These are phyloP conservation scores for Takashimella tepidaria DNA, from an alignment of 1,284 basidiomycete species.

Conservation along the genomic window DNA sequence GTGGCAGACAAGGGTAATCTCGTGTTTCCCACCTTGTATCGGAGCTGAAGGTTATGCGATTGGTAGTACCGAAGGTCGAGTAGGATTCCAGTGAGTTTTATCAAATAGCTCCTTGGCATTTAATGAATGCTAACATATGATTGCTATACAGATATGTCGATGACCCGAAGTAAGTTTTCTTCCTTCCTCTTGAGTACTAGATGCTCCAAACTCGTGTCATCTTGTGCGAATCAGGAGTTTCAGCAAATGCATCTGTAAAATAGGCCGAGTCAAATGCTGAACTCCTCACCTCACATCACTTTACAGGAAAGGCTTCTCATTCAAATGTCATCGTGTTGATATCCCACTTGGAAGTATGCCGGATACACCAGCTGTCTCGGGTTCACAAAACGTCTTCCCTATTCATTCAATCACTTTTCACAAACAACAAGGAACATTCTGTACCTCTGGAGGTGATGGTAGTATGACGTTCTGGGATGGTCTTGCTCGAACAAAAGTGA, in stretches of 20 bases:
- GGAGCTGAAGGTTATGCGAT: slow-evolving; percentile 72
- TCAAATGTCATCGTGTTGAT: slow-evolving; percentile 91
- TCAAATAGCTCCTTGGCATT: no score
- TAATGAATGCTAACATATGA: no score
- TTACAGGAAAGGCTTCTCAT: slow-evolving; percentile 78
- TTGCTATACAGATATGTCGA: slow-evolving; percentile 56
- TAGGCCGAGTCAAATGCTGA: slow-evolving; percentile 8
- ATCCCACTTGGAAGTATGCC: slow-evolving; percentile 31
- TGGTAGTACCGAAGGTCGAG: slow-evolving; percentile 90
- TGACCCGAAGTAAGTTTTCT: slow-evolving; percentile 59
- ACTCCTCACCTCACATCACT: slow-evolving; percentile 14
- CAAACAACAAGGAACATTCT: slow-evolving; percentile 87
- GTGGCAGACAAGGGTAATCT: slow-evolving; percentile 87
- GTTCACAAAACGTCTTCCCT: slow-evolving; percentile 70
- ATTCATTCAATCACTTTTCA: slow-evolving; percentile 93
- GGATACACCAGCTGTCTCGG: slow-evolving; percentile 24
- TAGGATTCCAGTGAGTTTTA: slow-evolving; percentile 83
- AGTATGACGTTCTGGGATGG: slow-evolving; percentile 38
- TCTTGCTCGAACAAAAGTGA: slow-evolving; percentile 75
- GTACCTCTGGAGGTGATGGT: slow-evolving; percentile 70
- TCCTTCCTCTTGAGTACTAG: no score
- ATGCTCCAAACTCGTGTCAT: no score
- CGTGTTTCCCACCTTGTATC: slow-evolving; percentile 64
- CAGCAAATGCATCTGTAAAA: not conserved
- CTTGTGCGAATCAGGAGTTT: no score